phyloP scores from a whole-genome alignment of 225 moss, liverwort and hornwort genomes.

The Physcomitrium patens region DNA sequence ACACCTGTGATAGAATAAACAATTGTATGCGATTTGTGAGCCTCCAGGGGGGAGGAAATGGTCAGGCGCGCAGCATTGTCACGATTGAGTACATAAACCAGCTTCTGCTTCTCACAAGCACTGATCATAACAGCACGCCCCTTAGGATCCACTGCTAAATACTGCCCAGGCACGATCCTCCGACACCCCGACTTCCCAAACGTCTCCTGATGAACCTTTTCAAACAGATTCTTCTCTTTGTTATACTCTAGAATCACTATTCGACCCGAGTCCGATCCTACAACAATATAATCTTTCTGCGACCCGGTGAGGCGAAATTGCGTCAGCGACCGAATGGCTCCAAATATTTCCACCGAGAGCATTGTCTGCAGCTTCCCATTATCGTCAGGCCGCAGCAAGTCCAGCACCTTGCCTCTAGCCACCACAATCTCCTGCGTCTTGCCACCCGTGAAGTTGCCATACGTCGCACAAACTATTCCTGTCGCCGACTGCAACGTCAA shows the following conservation, averaged over 20 bases:
- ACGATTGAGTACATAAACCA: constrained; percentile 93
- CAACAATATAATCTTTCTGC: constrained; percentile 95
- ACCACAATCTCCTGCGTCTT: constrained; percentile 99
- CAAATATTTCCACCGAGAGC: constrained; percentile 93
- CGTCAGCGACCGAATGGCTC: constrained; percentile 84
- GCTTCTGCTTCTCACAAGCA: constrained; percentile 99
- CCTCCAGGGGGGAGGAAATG: constrained; percentile 94
- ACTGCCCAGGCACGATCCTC: constrained; percentile 98
- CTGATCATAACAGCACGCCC: constrained; percentile 98
- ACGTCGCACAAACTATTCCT: constrained; percentile 94
- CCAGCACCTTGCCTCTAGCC: constrained; percentile 86
- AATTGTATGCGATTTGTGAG: constrained; percentile 96
- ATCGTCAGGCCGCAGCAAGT: constrained; percentile 87
- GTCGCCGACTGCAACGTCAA: constrained; percentile 96
- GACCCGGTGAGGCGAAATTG: constrained; percentile 96
- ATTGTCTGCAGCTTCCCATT: constrained; percentile 96
- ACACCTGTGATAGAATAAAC: constrained; percentile 96
- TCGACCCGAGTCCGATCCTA: constrained; percentile 92
- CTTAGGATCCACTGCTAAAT: constrained; percentile 95
- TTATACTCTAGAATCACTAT: constrained; percentile 98
- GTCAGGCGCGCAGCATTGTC: constrained; percentile 97
- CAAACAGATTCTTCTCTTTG: constrained; percentile 90
- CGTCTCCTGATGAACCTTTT: constrained; percentile 98
- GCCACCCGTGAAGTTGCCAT: constrained; percentile 94
- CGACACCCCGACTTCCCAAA: constrained; percentile 98